Base-by-base conservation (phyloP, 1,284 basidiomycete genomes). In the Pseudozyma thailandica region DNA sequence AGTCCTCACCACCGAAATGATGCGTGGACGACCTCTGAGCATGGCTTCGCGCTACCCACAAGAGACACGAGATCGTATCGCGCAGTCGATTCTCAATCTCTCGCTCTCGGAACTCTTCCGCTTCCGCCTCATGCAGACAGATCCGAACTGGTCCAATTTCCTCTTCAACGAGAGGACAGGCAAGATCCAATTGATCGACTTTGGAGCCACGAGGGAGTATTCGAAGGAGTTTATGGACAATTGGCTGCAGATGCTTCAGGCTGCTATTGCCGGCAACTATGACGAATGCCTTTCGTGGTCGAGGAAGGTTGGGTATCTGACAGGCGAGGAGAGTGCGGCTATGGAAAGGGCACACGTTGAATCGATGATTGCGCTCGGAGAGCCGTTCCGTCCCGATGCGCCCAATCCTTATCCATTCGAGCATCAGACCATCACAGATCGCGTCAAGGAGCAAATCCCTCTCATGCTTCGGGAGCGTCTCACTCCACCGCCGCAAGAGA, bases 131-230 rank as follows among this genome's bases (percentile, higher is more conserved):
- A 98, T 98, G 96, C 96, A 98, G 84, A 98, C 95, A 0, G 95
- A 98, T 83, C 95, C 96, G 1, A 98, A 99, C 81, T 98, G 92
- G 92, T 92, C 92, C 21, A 98, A 98, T 83, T 98, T 98, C 85
- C 85, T 99, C 26, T 98, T 91, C 89, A 91, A 94, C 83, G 80
- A 86, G 4, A 47, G 56, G 9, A 73, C 62, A 15, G 50, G 45
- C 33, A 73, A 78, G 88, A 86, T 98, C 49, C 92, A 93, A 76
- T 86, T 99, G 20, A 92, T 98, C 60, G 95, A 99, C 84, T 98
- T 98, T 77, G 96, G 95, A 23, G 95, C 96, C 3, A 93, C 92
- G 0, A 87, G 94, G 37, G 89, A 89, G 72, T 98, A 98, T 84
- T 87, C 88, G 1, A 89, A 89, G 70, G 87, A 87, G 61, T 98